Percentiles rank a stretch among this genome's conserved stretches.
Conservation (phyloP, 257 asterid genomes). For the Petunia secreta region DNA sequence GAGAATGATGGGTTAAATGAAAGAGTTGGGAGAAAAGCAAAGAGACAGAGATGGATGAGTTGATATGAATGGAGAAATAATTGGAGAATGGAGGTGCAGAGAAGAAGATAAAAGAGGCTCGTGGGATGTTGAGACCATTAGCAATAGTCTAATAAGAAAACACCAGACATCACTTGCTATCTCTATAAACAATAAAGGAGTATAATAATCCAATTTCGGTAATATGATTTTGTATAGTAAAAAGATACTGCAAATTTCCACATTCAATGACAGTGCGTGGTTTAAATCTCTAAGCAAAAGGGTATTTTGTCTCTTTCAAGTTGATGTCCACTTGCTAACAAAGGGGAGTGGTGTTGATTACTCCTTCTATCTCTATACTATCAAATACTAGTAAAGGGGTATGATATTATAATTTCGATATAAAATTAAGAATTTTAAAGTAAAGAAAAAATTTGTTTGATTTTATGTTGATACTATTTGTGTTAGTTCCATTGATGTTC, state of each 20-base stretch:
- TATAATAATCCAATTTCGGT: too few species aligned
- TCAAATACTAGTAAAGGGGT: too few species aligned
- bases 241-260: not conserved
- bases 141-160: conserved; percentile 33
- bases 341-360: conserved; percentile 3
- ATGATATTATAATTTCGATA: not conserved
- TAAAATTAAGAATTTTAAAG: too few species aligned
- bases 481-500: too few species aligned
- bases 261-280: conserved; percentile 13
- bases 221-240: not conserved
- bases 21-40: conserved; percentile 19
- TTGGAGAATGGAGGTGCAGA: conserved; percentile 46
- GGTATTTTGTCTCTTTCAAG: conserved; percentile 4
- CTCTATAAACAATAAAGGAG: too few species aligned
- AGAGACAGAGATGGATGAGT: conserved; percentile 17
- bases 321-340: conserved; percentile 25
- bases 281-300: not conserved
- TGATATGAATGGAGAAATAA: conserved; percentile 36
- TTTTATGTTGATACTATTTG: too few species aligned
- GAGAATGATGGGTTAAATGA: conserved; percentile 10
- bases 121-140: conserved; percentile 62
- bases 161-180: not conserved
- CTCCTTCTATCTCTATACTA: not conserved
- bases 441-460: too few species aligned
- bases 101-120: conserved; percentile 57